phyloP scores from a whole-genome alignment of 768 basidiomycete species.

The Mycena leptocephala region DNA sequence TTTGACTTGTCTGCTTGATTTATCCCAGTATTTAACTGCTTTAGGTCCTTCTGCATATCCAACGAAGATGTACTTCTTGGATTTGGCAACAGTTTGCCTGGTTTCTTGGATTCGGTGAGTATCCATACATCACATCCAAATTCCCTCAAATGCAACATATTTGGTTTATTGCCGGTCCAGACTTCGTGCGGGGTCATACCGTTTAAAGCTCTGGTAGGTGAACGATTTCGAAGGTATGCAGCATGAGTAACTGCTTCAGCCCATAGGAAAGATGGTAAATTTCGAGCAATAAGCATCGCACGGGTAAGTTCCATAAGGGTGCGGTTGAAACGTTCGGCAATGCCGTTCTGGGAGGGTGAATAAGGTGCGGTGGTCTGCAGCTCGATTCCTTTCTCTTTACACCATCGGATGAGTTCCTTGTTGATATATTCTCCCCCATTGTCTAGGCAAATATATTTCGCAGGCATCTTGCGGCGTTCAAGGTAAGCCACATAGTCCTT shows the following conservation, averaged over 20 bases:
- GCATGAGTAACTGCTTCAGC: slow-evolving; percentile 13
- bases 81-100: background rate
- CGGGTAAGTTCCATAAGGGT: slow-evolving; percentile 18
- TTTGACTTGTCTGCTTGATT: slow-evolving; percentile 14
- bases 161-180: slow-evolving; percentile 13
- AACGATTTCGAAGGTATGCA: slow-evolving; percentile 12
- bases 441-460: slow-evolving; percentile 7
- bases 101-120: background rate
- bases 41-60: background rate
- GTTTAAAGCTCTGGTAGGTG: slow-evolving; percentile 10
- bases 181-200: slow-evolving; percentile 10
- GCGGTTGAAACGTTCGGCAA: slow-evolving; percentile 17
- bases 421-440: slow-evolving; percentile 20
- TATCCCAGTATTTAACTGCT: slow-evolving; percentile 11
- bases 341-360: slow-evolving; percentile 24
- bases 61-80: background rate
- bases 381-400: slow-evolving; percentile 15
- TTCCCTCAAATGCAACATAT: slow-evolving; percentile 16
- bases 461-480: background rate
- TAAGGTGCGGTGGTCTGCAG: slow-evolving; percentile 12
- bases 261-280: slow-evolving; percentile 16
- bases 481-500: slow-evolving; percentile 11
- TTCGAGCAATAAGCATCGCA: slow-evolving; percentile 18
- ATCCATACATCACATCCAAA: slow-evolving; percentile 21
- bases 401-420: slow-evolving; percentile 9